Evolutionary conservation across 73 alveolate species (phyloP), one percentile per base, ranked within the genome.

Genomic region (Effrenium voratum): DNA sequence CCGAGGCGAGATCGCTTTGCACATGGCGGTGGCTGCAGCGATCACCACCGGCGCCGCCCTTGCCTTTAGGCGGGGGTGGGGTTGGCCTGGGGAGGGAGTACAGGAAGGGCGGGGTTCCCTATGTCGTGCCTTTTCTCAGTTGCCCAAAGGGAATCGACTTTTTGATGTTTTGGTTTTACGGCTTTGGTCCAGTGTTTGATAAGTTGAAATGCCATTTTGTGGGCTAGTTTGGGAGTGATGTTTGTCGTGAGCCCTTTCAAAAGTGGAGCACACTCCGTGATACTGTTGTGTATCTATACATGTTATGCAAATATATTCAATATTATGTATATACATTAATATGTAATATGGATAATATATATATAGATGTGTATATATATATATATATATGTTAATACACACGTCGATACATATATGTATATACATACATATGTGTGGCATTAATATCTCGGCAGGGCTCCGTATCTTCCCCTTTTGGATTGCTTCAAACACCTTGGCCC

Each of bases 11-110:
- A 40, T 87, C n/a, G 13, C n/a, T 4, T 28, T 38, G 13, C 95
- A 87, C 50, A 63, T 87, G 95, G 84, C 84, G 34, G 19, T 87
- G 70, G 16, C 44, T 19, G 95, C 95, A 10, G 84, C 43, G 47
- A 10, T 87, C 30, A 15, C 49, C 6, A 87, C 70, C 47, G 72
- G 38, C 28, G 95, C 84, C 5, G 95, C 95, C 1, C 46, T 84
- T 24, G 44, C 59, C 49, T 83, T 83, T 52, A 83, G 93, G 93
- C 38, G 68, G n/a, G n/a, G n/a, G n/a, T n/a, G n/a, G n/a, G n/a
- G n/a, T n/a, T n/a, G n/a, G n/a, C n/a, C n/a, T n/a, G n/a, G n/a
- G n/a, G n/a, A n/a, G n/a, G n/a, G n/a, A n/a, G n/a, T n/a, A n/a
- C n/a, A n/a, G n/a, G n/a, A n/a, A n/a, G n/a, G n/a, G n/a, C n/a